Base-by-base conservation (phyloP, 2,329 filamentous ascomycete genomes). In the Apiospora sp. region DNA sequence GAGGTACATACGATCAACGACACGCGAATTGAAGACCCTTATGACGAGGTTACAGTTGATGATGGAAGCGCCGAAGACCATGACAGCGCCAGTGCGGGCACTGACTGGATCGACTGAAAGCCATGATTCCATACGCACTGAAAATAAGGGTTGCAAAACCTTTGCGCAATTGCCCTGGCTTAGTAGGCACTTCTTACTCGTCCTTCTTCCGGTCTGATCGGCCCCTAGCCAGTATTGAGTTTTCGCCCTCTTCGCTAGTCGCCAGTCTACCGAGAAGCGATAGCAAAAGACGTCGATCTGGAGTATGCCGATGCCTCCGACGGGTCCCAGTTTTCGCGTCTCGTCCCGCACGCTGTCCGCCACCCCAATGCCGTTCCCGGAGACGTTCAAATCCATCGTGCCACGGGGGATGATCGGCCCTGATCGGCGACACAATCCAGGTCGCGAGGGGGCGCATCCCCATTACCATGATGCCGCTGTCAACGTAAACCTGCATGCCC, bases 281-380 rank as follows among this genome's bases (percentile, higher is more conserved):
- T 14, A n/a, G 13, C n/a, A n/a, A 34, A 64, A 64, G 41, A 34
- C 58, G 58, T 64, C 58, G 58, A 64, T 64, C 58, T 64, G 19
- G 58, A 64, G 58, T 12, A 41, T 41, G 30, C 58, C 58, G 58
- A 22, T 64, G 12, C 34, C 58, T 41, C 58, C 58, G 58, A 64
- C 19, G 58, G 34, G 58, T 22, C 22, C 54, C 58, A 64, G 19
- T 64, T 64, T 64, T 64, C 58, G 34, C 58, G 58, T 64, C 58
- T 64, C 58, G 58, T 64, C 58, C 58, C 58, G 58, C 58, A 64
- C 34, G 58, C 19, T 30, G 58, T 22, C 58, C 58, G 58, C 58
- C 30, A 24, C 7, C 30, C 58, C 8, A 64, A 22, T 22, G 30
- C 58, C 58, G 58, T 64, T 64, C 58, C 58, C 58, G 58, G 58